Evolutionary conservation across 1,139 yeast genomes (phyloP).

Genomic region (Geotrichum macrosporum): DNA sequence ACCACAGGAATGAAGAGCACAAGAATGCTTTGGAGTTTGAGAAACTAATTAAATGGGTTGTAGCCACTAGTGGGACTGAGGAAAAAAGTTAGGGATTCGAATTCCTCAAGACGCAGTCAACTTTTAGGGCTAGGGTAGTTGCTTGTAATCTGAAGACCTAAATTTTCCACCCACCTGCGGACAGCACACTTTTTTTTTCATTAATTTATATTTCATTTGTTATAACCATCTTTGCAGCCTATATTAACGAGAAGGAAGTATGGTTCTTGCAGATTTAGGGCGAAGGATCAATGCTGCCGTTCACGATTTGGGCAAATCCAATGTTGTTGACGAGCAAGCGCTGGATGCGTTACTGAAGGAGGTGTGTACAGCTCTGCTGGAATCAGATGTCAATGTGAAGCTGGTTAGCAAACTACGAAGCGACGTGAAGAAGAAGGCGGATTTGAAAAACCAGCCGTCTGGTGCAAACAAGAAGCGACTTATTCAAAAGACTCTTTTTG

Average conservation of each 20-base stretch:
- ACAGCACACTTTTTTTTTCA: too few species aligned
- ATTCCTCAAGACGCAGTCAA: too few species aligned
- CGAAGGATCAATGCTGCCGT: conserved; percentile 76
- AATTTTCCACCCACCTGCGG: background rate
- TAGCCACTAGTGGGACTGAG: background rate
- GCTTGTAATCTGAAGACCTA: background rate
- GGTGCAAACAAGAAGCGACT: conserved; percentile 62
- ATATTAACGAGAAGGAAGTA: too few species aligned
- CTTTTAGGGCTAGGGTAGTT: background rate
- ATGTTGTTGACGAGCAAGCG: conserved; percentile 56
- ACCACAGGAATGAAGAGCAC: conserved; percentile 1
- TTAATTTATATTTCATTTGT: too few species aligned
- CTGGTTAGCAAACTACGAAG: conserved; percentile 75
- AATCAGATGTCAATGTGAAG: conserved; percentile 85
- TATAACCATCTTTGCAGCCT: too few species aligned
- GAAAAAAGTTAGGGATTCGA: too few species aligned
- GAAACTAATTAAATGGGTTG: background rate
- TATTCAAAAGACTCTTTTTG: conserved; percentile 88
- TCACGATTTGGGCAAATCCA: conserved; percentile 60
- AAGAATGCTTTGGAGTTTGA: background rate
- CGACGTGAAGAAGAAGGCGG: conserved; percentile 58
- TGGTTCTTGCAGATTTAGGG: conserved; percentile 96
- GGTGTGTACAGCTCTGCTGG: conserved; percentile 82
- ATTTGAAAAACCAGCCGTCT: conserved; percentile 49
- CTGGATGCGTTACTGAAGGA: conserved; percentile 74